Conservation (phyloP, 2,329 filamentous ascomycete species). For the Monilinia polystroma region DNA sequence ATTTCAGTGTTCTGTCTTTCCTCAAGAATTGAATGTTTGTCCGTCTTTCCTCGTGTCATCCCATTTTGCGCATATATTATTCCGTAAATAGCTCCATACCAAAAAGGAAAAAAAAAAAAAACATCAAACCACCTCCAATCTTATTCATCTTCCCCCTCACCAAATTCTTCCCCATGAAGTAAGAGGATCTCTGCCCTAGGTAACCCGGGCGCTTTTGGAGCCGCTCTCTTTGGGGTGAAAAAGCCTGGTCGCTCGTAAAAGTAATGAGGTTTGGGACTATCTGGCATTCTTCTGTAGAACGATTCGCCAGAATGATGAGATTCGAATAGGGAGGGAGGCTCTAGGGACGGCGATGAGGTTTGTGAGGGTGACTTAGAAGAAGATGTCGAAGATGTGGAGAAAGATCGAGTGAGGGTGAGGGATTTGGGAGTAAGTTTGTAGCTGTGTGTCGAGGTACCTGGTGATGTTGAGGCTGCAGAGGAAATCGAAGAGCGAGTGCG, state of each 20-base stretch:
- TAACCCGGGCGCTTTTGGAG: not conserved
- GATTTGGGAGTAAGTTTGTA: not conserved
- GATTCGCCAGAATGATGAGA: not conserved
- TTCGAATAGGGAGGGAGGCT: not conserved
- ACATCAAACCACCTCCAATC: not conserved
- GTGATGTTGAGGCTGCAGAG: not conserved
- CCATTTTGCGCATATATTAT: not conserved
- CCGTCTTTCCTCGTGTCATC: not conserved
- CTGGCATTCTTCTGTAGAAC: not conserved
- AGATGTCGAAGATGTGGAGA: conserved; percentile 1
- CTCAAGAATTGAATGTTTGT: no score
- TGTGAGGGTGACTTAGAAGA: not conserved
- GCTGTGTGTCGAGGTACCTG: not conserved
- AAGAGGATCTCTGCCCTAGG: not conserved
- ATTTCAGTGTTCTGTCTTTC: not conserved
- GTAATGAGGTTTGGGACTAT: conserved; percentile 12
- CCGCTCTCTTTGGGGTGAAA: conserved; percentile 3
- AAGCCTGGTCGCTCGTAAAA: conserved; percentile 12
- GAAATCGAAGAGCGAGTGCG: not conserved
- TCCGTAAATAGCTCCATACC: no score
- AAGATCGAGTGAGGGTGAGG: not conserved
- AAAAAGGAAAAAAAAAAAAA: no score
- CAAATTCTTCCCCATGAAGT: not conserved
- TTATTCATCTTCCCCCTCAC: not conserved
- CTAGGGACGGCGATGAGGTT: conserved; percentile 1